Evolutionary conservation across 1,139 yeast species (phyloP).

Genomic region (Meyerozyma sp.): DNA sequence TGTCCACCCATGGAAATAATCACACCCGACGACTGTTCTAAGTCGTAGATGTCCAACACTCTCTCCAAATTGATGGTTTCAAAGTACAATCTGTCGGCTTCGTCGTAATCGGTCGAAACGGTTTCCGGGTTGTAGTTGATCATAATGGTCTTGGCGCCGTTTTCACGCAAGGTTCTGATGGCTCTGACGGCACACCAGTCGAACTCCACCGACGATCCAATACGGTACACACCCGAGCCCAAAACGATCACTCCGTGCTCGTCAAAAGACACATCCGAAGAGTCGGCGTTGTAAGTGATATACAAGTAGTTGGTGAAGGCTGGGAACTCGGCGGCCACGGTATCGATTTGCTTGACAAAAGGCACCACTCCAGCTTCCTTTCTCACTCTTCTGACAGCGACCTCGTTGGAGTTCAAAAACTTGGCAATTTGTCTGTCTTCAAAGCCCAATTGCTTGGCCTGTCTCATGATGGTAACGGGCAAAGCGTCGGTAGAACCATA

Average conservation of each 20-base stretch:
- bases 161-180: constrained; percentile 86
- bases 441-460: constrained; percentile 95
- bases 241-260: constrained; percentile 87
- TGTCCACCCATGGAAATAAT: constrained; percentile 99
- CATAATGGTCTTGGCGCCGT: constrained; percentile 90
- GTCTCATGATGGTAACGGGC: constrained; percentile 58
- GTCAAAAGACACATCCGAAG: constrained; percentile 78
- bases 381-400: constrained; percentile 87
- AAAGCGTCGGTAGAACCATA: constrained; percentile 57
- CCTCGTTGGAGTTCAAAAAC: constrained; percentile 85
- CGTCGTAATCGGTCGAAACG: constrained; percentile 96
- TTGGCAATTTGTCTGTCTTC: constrained; percentile 96
- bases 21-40: constrained; percentile 89
- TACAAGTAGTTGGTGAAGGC: constrained; percentile 93
- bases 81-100: constrained; percentile 94
- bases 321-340: constrained; percentile 99
- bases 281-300: constrained; percentile 90
- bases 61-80: constrained; percentile 95
- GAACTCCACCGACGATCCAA: constrained; percentile 91
- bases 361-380: constrained; percentile 86
- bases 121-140: constrained; percentile 98
- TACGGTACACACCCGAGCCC: constrained; percentile 93
- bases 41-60: constrained; percentile 90
- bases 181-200: constrained; percentile 98
- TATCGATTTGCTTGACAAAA: constrained; percentile 94